Percentiles rank a stretch among this genome's conserved stretches.
Evolutionary conservation across 2,329 filamentous ascomycete genomes (phyloP).

Genomic region (Mycosphaerella sp.): DNA sequence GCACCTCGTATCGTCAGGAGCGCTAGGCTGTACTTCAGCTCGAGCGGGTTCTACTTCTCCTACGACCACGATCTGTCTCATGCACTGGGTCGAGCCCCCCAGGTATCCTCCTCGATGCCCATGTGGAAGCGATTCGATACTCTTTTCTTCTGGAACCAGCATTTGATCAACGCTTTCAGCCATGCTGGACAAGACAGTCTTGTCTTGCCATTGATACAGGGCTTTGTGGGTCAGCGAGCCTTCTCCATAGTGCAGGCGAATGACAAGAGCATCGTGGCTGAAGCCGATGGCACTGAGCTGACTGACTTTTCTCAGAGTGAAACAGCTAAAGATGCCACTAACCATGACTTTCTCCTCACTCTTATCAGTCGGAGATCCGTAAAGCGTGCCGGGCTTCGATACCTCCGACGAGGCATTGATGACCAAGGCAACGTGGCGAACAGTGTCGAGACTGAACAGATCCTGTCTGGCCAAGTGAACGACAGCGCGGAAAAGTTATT

Average conservation of each 20-base stretch:
- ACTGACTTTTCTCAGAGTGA: conserved; percentile 8
- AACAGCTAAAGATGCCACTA: conserved; percentile 1
- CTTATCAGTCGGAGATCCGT: conserved; percentile 84
- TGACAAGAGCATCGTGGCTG: conserved; percentile 27
- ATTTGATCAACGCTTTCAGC: conserved; percentile 68
- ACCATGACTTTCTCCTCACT: conserved; percentile 66
- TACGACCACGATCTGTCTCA: conserved; percentile 91
- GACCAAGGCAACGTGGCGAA: conserved; percentile 87
- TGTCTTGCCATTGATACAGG: conserved; percentile 80
- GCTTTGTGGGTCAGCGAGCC: conserved; percentile 79
- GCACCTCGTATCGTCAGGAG: conserved; percentile 80
- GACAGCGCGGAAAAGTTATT: conserved; percentile 57
- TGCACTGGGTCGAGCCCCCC: conserved; percentile 44
- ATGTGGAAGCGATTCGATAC: conserved; percentile 65
- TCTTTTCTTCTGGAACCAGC: conserved; percentile 81
- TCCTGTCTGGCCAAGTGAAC: conserved; percentile 69
- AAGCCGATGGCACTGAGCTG: conserved; percentile 17
- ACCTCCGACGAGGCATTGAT: conserved; percentile 83
- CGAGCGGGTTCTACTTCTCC: conserved; percentile 85
- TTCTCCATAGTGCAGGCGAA: conserved; percentile 51
- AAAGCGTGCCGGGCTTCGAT: conserved; percentile 80
- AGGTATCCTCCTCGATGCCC: conserved; percentile 47
- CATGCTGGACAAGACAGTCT: conserved; percentile 65
- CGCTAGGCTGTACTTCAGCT: conserved; percentile 75
- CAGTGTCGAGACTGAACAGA: conserved; percentile 89